These are phyloP conservation scores for Pistacia integerrima DNA, from an alignment of 345 rosid species.

Conservation along the genomic window DNA sequence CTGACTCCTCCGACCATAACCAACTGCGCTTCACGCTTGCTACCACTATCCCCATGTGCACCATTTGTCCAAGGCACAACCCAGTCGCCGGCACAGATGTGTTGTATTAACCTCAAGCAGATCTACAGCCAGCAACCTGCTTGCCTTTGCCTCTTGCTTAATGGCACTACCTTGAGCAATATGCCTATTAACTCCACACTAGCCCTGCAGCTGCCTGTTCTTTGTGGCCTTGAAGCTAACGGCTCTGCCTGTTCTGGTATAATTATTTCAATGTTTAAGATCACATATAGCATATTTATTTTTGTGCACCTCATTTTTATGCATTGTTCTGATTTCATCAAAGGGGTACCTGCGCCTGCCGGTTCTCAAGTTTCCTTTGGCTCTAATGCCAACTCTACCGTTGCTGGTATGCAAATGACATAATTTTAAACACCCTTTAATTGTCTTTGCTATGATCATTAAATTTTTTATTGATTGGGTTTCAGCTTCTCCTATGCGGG, in stretches of 20 bases:
- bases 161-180: conserved; percentile 43
- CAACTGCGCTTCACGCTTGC: conserved; percentile 55
- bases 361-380: conserved; percentile 52
- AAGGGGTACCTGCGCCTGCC: conserved; percentile 37
- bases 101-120: conserved; percentile 69
- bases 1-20: conserved; percentile 37
- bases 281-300: background rate
- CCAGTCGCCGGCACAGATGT: conserved; percentile 51
- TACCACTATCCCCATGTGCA: conserved; percentile 65
- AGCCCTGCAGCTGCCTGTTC: conserved; percentile 58
- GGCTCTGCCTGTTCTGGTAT: conserved; percentile 62
- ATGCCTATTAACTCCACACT: conserved; percentile 70
- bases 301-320: background rate
- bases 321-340: background rate
- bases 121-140: conserved; percentile 51
- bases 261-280: background rate
- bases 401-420: conserved; percentile 40
- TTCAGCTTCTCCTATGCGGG: conserved; percentile 51
- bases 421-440: too few species aligned
- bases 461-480: background rate
- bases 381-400: conserved; percentile 37
- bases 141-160: conserved; percentile 76
- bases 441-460: too few species aligned
- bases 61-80: conserved; percentile 67
- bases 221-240: conserved; percentile 51